Percentiles rank a stretch among this genome's conserved stretches.
Evolutionary conservation across 2,329 filamentous ascomycete genomes (phyloP).

Genomic region (Diaporthe ilicicola): DNA sequence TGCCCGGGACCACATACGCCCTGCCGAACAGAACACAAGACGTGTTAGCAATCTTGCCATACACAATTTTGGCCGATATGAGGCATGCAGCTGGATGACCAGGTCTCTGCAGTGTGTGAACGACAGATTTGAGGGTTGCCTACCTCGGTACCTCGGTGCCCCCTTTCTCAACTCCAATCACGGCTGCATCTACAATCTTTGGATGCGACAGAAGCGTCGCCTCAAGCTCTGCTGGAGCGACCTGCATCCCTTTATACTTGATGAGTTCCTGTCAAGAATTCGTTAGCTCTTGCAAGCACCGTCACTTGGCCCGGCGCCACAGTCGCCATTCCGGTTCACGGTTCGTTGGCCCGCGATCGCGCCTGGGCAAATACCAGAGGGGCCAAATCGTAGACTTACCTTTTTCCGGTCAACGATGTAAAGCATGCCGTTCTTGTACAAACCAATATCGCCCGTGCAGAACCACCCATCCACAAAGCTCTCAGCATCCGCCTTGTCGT

Average conservation of each 20-base stretch:
- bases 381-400: slow-evolving; percentile 42
- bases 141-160: slow-evolving; percentile 61
- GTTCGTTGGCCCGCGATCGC: neutral
- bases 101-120: neutral
- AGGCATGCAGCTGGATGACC: neutral
- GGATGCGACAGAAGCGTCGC: slow-evolving; percentile 51
- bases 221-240: slow-evolving; percentile 72
- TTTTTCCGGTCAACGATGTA: slow-evolving; percentile 85
- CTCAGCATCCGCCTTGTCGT: slow-evolving; percentile 69
- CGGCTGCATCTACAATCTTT: slow-evolving; percentile 64
- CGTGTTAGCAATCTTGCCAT: slow-evolving; percentile 12
- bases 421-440: slow-evolving; percentile 74
- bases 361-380: neutral
- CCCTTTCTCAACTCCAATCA: slow-evolving; percentile 63
- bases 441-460: slow-evolving; percentile 81
- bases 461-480: slow-evolving; percentile 72
- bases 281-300: neutral
- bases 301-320: neutral
- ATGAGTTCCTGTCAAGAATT: slow-evolving; percentile 61
- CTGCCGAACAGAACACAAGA: neutral
- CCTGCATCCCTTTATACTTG: slow-evolving; percentile 70
- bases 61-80: neutral
- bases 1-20: slow-evolving; percentile 38
- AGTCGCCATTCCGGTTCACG: too few species aligned
- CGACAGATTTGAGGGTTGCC: slow-evolving; percentile 44